A percentile compares a stretch with the other conserved stretches of the same genome.
Conservation (phyloP, 306 rosid genomes). For the Medicago lupulina region DNA sequence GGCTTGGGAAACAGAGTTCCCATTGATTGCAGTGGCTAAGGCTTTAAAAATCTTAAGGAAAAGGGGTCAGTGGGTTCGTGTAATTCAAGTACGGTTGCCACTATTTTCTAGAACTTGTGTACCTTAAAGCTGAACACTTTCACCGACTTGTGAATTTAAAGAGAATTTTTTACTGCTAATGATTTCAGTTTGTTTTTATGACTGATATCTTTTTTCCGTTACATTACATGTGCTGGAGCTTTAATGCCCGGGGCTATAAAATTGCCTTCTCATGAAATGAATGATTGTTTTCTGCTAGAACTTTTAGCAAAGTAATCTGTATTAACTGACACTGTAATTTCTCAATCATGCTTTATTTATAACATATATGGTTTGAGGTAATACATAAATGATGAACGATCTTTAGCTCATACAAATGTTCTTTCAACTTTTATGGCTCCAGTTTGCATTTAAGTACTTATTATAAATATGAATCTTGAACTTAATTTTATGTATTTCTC, state of each 20-base stretch:
- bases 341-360: constrained; percentile 13
- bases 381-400: not conserved
- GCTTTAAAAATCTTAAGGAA: constrained; percentile 76
- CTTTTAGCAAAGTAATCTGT: constrained; percentile 17
- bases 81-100: constrained; percentile 70
- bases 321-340: constrained; percentile 19
- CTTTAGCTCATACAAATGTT: constrained; percentile 25
- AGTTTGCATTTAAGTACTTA: not conserved
- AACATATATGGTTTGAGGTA: not conserved
- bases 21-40: constrained; percentile 80
- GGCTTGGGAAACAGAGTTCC: constrained; percentile 96
- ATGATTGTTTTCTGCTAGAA: not conserved
- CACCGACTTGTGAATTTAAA: not conserved
- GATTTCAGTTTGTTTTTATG: constrained; percentile 14
- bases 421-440: constrained; percentile 16
- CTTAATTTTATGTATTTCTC: not conserved
- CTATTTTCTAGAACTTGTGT: constrained; percentile 2
- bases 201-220: constrained; percentile 17
- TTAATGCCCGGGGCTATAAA: constrained; percentile 2
- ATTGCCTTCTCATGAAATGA: constrained; percentile 10
- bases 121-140: not conserved
- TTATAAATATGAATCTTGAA: not conserved
- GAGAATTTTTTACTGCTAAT: not conserved
- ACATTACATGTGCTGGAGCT: constrained; percentile 22
- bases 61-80: constrained; percentile 74